A percentile compares a stretch with the other conserved stretches of the same genome.
These are phyloP conservation scores for Eucalyptus albens DNA, from an alignment of 345 rosid genomes.

Conservation along the genomic window DNA sequence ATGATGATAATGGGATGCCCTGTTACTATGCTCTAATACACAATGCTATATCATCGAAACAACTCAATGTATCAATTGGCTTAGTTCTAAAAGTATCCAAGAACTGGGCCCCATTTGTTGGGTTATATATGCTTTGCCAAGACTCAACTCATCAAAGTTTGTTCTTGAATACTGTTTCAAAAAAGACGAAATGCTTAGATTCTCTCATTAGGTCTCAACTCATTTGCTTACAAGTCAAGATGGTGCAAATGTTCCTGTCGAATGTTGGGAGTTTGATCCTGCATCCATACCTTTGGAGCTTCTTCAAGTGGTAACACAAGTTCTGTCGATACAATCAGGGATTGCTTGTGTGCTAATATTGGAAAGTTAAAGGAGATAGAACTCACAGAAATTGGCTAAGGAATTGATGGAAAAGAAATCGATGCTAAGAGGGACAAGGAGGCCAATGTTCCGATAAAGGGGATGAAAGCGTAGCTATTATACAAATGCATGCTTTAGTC, in stretches of 20 bases:
- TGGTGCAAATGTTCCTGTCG: conserved; percentile 25
- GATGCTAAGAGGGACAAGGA: background rate
- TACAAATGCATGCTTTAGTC: background rate
- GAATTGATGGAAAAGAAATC: background rate
- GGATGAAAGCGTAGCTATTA: background rate
- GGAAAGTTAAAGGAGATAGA: background rate
- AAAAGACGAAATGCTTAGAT: conserved; percentile 33
- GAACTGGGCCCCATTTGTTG: conserved; percentile 39
- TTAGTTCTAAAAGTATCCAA: conserved; percentile 27
- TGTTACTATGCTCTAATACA: conserved; percentile 42
- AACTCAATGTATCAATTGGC: conserved; percentile 54
- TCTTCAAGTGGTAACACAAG: conserved; percentile 9
- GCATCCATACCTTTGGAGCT: conserved; percentile 49
- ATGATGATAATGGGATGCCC: conserved; percentile 58
- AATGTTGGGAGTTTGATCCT: conserved; percentile 56
- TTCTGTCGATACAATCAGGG: background rate
- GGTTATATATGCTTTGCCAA: conserved; percentile 36
- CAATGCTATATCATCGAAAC: conserved; percentile 33
- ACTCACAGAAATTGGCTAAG: background rate
- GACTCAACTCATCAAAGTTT: conserved; percentile 39
- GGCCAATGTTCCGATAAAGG: background rate
- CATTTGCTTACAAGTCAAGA: conserved; percentile 41
- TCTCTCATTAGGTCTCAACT: conserved; percentile 58
- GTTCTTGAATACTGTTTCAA: conserved; percentile 35
- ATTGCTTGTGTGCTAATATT: background rate